A percentile compares a stretch with the other conserved stretches of the same genome.
phyloP scores from a whole-genome alignment of 2,329 filamentous ascomycete species.

The Fusarium sp. region DNA sequence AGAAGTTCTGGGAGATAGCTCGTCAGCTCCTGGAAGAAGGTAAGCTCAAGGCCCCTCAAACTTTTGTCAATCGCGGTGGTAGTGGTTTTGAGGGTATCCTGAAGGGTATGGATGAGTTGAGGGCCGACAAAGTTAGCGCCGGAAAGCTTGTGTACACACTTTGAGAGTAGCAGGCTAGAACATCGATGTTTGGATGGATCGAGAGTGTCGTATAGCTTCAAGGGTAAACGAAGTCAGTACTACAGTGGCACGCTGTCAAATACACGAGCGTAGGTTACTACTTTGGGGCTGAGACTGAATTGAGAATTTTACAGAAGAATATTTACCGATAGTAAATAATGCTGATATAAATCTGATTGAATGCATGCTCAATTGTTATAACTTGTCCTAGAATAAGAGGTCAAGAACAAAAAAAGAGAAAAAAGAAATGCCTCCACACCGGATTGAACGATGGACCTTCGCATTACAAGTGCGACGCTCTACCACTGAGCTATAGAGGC shows the following conservation, averaged over 20 bases:
- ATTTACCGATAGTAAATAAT: no score
- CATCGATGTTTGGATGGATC: background rate
- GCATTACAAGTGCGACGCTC: conserved; percentile 40
- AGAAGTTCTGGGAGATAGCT: conserved; percentile 18
- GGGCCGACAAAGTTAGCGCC: conserved; percentile 11
- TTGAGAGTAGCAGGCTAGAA: background rate
- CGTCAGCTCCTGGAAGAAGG: conserved; percentile 5
- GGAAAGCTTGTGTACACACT: conserved; percentile 24
- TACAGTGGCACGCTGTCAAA: no score
- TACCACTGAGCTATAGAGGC: conserved; percentile 41
- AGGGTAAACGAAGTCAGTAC: no score
- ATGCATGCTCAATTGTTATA: no score
- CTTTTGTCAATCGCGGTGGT: background rate
- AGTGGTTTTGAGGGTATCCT: conserved; percentile 11
- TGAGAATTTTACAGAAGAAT: no score
- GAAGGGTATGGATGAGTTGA: conserved; percentile 16
- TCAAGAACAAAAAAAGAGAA: background rate
- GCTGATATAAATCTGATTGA: no score
- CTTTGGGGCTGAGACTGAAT: no score
- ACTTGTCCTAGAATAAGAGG: no score
- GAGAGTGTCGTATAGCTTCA: no score
- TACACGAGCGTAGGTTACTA: no score
- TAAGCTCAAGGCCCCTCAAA: conserved; percentile 2
- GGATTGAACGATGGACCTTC: conserved; percentile 40
- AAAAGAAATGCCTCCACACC: conserved; percentile 22